These are phyloP conservation scores for Glycine latifolia DNA, from an alignment of 306 rosid species.

Conservation along the genomic window DNA sequence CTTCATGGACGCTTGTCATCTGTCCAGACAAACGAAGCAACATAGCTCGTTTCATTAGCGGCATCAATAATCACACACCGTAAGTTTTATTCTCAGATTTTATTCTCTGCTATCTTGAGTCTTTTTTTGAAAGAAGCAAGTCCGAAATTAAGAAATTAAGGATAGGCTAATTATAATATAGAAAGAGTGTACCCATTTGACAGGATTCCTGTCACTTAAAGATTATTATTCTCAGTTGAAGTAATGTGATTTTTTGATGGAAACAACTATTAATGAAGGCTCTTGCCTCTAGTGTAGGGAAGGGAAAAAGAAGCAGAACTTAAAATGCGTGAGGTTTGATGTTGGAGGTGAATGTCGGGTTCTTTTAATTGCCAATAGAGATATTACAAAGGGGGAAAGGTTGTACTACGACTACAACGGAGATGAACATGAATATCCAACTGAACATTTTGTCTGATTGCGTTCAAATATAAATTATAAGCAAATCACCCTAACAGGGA, in stretches of 20 bases:
- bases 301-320: constrained; percentile 89
- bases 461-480: neutral
- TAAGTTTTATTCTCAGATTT: constrained; percentile 52
- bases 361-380: constrained; percentile 83
- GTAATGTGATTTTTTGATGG: neutral
- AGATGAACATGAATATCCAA: constrained; percentile 89
- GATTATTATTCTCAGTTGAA: neutral
- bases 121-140: neutral
- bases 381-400: constrained; percentile 90
- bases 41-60: constrained; percentile 92
- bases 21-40: constrained; percentile 91
- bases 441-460: constrained; percentile 79
- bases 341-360: constrained; percentile 84
- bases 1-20: constrained; percentile 79
- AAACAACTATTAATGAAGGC: constrained; percentile 19
- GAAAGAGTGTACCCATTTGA: neutral
- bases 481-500: neutral
- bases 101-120: neutral
- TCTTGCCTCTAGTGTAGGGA: constrained; percentile 66
- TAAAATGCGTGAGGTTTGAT: constrained; percentile 82
- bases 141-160: neutral
- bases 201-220: neutral
- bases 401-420: constrained; percentile 96
- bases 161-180: neutral
- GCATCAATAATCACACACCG: constrained; percentile 91